A percentile compares a stretch with the other conserved stretches of the same genome.
Evolutionary conservation across 164 flowering plant species (phyloP).

Genomic region (Euptelea pleiosperma): DNA sequence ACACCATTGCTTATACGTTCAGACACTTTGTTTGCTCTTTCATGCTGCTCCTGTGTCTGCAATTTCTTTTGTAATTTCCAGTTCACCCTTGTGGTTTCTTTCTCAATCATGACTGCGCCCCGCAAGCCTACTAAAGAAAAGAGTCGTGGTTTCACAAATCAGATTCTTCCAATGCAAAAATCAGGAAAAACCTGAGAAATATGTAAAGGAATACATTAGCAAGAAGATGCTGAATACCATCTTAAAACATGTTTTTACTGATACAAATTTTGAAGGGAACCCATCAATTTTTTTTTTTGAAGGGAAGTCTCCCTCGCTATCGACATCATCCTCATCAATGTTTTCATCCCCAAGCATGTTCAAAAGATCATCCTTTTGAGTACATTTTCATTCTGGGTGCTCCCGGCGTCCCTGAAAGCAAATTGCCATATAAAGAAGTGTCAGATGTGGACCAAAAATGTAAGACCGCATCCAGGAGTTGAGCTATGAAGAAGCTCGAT

Average conservation of each 20-base stretch:
- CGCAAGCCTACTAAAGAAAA: constrained; percentile 15
- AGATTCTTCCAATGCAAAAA: background rate
- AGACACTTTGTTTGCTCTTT: constrained; percentile 49
- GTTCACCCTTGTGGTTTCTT: constrained; percentile 39
- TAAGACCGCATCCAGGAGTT: no score
- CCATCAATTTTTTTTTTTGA: no score
- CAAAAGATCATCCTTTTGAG: constrained; percentile 81
- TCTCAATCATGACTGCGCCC: constrained; percentile 64
- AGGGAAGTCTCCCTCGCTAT: constrained; percentile 32
- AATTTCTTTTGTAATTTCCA: constrained; percentile 58
- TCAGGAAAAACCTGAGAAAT: no score
- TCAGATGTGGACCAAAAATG: background rate
- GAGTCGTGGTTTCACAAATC: no score
- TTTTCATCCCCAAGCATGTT: constrained; percentile 65
- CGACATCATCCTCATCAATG: constrained; percentile 65
- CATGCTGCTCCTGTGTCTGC: constrained; percentile 32
- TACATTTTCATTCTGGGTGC: constrained; percentile 95
- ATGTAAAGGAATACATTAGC: background rate
- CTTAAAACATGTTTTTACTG: background rate
- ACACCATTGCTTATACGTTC: no score
- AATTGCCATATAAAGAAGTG: background rate
- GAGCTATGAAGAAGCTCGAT: background rate
- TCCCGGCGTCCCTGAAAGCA: constrained; percentile 87
- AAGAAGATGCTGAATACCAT: background rate
- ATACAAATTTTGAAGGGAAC: constrained; percentile 74